Evolutionary conservation across 495 filamentous ascomycete species (phyloP).

Genomic region (Aspergillus carlsbadensis): DNA sequence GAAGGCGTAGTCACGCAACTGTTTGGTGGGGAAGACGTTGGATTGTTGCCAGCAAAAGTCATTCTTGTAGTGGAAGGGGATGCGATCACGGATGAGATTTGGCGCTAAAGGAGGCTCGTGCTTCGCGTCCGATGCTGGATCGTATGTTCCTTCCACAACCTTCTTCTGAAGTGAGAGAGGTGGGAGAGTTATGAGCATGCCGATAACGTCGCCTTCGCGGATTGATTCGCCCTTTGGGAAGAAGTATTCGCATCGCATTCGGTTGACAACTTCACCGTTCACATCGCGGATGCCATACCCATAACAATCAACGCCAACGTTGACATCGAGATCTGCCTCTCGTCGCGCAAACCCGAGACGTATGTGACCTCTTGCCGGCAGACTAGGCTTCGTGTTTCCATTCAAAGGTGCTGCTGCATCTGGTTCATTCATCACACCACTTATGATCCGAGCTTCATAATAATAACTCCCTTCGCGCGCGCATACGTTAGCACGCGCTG

Average conservation of each 20-base stretch:
- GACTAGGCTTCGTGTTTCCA: conserved; percentile 26
- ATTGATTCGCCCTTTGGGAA: conserved; percentile 70
- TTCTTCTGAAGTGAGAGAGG: conserved; percentile 81
- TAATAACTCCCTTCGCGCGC: conserved; percentile 91
- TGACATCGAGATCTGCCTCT: conserved; percentile 87
- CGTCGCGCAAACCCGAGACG: conserved; percentile 87
- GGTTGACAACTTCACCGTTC: conserved; percentile 85
- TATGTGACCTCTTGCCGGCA: conserved; percentile 66
- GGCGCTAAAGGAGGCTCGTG: conserved; percentile 30
- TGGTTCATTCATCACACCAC: conserved; percentile 51
- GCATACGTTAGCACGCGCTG: conserved; percentile 77
- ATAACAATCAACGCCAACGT: conserved; percentile 94
- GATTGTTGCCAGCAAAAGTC: conserved; percentile 94
- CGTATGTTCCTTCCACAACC: conserved; percentile 82
- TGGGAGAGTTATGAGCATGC: conserved; percentile 87
- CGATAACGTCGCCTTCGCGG: conserved; percentile 88
- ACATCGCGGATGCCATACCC: conserved; percentile 92
- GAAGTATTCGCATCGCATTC: conserved; percentile 88
- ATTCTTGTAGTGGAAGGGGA: conserved; percentile 89
- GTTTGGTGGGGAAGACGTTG: conserved; percentile 85
- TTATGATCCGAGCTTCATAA: conserved; percentile 88
- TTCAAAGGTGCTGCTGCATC: conserved; percentile 23
- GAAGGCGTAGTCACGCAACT: conserved; percentile 70
- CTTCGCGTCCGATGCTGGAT: conserved; percentile 69
- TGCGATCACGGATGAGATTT: conserved; percentile 90